A percentile compares a stretch with the other conserved stretches of the same genome.
These are phyloP conservation scores for Suzukiozyma palmioleophila DNA, from an alignment of 1,139 yeast species.

Conservation along the genomic window DNA sequence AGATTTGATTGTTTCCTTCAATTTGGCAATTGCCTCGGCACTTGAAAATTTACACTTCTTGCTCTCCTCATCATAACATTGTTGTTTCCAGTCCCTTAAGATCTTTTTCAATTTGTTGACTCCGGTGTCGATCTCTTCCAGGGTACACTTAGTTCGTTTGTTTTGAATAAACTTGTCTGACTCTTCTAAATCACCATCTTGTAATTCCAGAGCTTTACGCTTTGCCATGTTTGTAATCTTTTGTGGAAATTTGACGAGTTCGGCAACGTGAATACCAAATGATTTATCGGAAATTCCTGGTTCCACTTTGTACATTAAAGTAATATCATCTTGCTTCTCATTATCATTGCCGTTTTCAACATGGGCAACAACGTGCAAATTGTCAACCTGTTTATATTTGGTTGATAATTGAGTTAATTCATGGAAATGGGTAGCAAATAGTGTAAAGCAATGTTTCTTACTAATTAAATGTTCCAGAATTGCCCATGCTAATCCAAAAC, in stretches of 20 bases:
- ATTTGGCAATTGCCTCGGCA: slow-evolving; percentile 33
- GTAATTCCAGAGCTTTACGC: slow-evolving; percentile 84
- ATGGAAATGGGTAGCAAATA: slow-evolving; percentile 97
- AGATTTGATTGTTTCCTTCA: slow-evolving; percentile 31
- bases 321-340: slow-evolving; percentile 58
- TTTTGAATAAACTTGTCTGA: slow-evolving; percentile 35
- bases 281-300: slow-evolving; percentile 92
- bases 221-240: slow-evolving; percentile 93
- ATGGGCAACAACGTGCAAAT: slow-evolving; percentile 92
- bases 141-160: slow-evolving; percentile 50
- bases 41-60: slow-evolving; percentile 24
- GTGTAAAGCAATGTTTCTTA: slow-evolving; percentile 67
- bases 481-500: slow-evolving; percentile 97
- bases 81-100: slow-evolving; percentile 56
- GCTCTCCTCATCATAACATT: slow-evolving; percentile 38
- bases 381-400: slow-evolving; percentile 58
- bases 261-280: slow-evolving; percentile 97
- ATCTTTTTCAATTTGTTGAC: slow-evolving; percentile 50
- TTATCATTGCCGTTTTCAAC: slow-evolving; percentile 44
- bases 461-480: slow-evolving; percentile 81
- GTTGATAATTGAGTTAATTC: slow-evolving; percentile 80
- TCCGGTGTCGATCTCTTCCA: slow-evolving; percentile 55
- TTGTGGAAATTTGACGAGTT: slow-evolving; percentile 84
- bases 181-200: slow-evolving; percentile 50
- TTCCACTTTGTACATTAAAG: slow-evolving; percentile 84